Conservation (phyloP, 495 filamentous ascomycete species). For the Apiosordaria backusii region DNA sequence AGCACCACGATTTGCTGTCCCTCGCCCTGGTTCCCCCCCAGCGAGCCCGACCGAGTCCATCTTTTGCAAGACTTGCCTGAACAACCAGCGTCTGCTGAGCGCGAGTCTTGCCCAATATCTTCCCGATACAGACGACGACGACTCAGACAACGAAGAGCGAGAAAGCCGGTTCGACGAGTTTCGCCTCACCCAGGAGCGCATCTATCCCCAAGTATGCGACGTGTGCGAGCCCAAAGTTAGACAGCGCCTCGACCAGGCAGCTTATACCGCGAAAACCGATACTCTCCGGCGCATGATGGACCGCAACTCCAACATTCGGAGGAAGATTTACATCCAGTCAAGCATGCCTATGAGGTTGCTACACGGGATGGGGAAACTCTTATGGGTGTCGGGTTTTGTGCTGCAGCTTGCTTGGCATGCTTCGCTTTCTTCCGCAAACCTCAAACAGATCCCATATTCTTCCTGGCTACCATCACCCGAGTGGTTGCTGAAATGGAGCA, state of each 20-base stretch:
- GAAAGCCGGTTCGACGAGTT: slow-evolving; percentile 56
- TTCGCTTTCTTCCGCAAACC: slow-evolving; percentile 13
- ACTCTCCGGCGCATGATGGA: slow-evolving; percentile 70
- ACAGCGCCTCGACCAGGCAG: slow-evolving; percentile 59
- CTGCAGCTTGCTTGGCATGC: slow-evolving; percentile 53
- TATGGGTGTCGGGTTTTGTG: slow-evolving; percentile 52
- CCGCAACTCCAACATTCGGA: slow-evolving; percentile 47
- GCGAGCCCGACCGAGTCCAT: slow-evolving; percentile 34
- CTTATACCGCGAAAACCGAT: slow-evolving; percentile 77
- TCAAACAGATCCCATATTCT: slow-evolving; percentile 17
- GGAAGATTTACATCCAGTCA: slow-evolving; percentile 36
- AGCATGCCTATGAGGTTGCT: slow-evolving; percentile 47
- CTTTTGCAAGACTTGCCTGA: slow-evolving; percentile 75
- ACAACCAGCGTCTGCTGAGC: slow-evolving; percentile 76
- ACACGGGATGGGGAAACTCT: slow-evolving; percentile 45
- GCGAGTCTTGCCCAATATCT: slow-evolving; percentile 65
- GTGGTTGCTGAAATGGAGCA: slow-evolving; percentile 43
- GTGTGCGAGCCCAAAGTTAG: slow-evolving; percentile 67
- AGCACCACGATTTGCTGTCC: slow-evolving; percentile 37
- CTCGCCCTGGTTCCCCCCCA: slow-evolving; percentile 31
- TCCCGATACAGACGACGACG: slow-evolving; percentile 55
- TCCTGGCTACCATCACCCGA: slow-evolving; percentile 30
- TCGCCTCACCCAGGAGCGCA: slow-evolving; percentile 61
- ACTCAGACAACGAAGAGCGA: slow-evolving; percentile 53
- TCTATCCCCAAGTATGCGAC: slow-evolving; percentile 81